phyloP scores from a whole-genome alignment of 805 yeast genomes.

The Sungouiozyma ichnusensis region DNA sequence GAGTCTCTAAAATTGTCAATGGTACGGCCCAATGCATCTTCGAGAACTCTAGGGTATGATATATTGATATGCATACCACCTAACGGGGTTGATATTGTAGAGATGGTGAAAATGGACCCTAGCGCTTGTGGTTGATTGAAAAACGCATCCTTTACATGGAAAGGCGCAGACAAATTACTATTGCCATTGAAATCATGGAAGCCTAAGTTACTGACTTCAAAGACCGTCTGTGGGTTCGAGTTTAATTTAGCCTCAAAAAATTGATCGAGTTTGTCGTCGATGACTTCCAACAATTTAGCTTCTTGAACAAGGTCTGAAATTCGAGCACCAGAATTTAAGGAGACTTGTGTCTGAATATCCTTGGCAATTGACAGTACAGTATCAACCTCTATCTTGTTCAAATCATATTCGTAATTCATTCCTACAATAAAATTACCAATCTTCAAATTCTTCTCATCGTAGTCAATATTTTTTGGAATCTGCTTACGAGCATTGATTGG shows the following conservation, averaged over 20 bases:
- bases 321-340: slow-evolving; percentile 2
- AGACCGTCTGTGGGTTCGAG: slow-evolving; percentile 16
- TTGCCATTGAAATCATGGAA: slow-evolving; percentile 10
- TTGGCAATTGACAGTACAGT: slow-evolving; percentile 14
- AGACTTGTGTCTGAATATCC: slow-evolving; percentile 4
- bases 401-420: slow-evolving; percentile 4
- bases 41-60: not conserved
- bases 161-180: slow-evolving; percentile 4
- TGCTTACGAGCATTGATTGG: slow-evolving; percentile 21
- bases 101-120: slow-evolving; percentile 15
- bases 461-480: slow-evolving; percentile 4
- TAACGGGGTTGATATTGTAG: slow-evolving; percentile 14
- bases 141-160: slow-evolving; percentile 13
- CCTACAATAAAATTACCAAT: slow-evolving; percentile 21
- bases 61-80: slow-evolving; percentile 14
- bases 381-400: slow-evolving; percentile 1
- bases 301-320: slow-evolving; percentile 10
- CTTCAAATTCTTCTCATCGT: slow-evolving; percentile 4
- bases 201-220: slow-evolving; percentile 25
- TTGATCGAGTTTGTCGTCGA: slow-evolving; percentile 7
- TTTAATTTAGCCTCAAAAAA: slow-evolving; percentile 12
- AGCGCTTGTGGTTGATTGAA: slow-evolving; percentile 25
- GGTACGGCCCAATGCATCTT: not conserved
- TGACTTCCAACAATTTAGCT: slow-evolving; percentile 16
- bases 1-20: not conserved